phyloP scores from a whole-genome alignment of 192 early-diverging fungal species.

The Podila minutissima region DNA sequence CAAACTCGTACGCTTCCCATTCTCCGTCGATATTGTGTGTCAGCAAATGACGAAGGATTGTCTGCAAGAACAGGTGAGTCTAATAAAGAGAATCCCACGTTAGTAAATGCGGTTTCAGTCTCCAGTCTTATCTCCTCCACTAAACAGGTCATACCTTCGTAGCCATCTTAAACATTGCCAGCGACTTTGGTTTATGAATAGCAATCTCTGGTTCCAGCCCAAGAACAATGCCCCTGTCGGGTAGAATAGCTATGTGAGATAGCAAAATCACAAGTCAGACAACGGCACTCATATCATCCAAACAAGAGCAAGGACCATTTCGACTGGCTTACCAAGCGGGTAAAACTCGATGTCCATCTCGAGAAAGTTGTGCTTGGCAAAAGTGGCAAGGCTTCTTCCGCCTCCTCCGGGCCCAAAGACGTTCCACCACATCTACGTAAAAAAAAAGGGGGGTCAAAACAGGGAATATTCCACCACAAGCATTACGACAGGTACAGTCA shows the following conservation, averaged over 20 bases:
- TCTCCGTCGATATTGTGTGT: slow-evolving; percentile 52
- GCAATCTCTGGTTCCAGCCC: slow-evolving; percentile 78
- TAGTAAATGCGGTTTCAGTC: too few species aligned
- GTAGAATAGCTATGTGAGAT: slow-evolving; percentile 66
- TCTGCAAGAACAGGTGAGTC: slow-evolving; percentile 83
- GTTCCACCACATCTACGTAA: slow-evolving; percentile 47
- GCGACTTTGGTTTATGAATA: slow-evolving; percentile 63
- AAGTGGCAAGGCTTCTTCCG: slow-evolving; percentile 30
- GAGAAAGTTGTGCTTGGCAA: slow-evolving; percentile 55
- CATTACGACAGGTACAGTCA: neutral
- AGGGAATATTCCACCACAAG: neutral
- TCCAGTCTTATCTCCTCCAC: too few species aligned
- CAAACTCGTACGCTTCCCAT: slow-evolving; percentile 75
- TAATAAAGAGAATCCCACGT: slow-evolving; percentile 14
- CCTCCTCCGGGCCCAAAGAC: slow-evolving; percentile 35
- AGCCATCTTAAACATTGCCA: slow-evolving; percentile 67
- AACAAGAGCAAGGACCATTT: too few species aligned
- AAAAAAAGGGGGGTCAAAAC: neutral
- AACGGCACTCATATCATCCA: too few species aligned
- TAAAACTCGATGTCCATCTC: slow-evolving; percentile 79
- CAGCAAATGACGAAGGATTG: slow-evolving; percentile 71
- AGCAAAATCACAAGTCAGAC: neutral
- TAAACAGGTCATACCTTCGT: slow-evolving; percentile 64
- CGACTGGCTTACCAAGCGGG: slow-evolving; percentile 68
- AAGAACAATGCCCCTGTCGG: slow-evolving; percentile 77